Percentiles rank a stretch among this genome's conserved stretches.
Evolutionary conservation across 1,139 yeast genomes (phyloP).

Genomic region (Debaryomycetaceae sp.): DNA sequence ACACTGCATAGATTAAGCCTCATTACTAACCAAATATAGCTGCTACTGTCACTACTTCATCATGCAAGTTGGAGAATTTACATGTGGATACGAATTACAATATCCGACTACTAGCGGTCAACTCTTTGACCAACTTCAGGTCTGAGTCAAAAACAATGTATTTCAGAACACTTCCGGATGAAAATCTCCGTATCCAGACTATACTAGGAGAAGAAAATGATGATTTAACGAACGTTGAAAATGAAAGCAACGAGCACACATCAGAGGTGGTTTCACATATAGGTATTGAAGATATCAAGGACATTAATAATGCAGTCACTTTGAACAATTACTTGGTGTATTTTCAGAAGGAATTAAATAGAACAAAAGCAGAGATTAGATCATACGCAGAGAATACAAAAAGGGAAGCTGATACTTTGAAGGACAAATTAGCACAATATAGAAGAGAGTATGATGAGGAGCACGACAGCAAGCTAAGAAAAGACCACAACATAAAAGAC

Average conservation of each 20-base stretch:
- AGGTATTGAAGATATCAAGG: constrained; percentile 16
- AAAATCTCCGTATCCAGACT: background rate
- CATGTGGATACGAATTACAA: constrained; percentile 28
- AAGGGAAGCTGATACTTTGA: constrained; percentile 23
- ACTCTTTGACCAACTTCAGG: constrained; percentile 34
- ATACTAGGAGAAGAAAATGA: constrained; percentile 1
- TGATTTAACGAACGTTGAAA: background rate
- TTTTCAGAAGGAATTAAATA: constrained; percentile 30
- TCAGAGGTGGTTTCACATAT: constrained; percentile 7
- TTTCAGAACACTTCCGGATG: constrained; percentile 11
- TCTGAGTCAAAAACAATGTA: constrained; percentile 35
- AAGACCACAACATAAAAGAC: constrained; percentile 31
- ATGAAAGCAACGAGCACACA: background rate
- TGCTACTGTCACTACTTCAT: constrained; percentile 33
- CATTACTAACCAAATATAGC: constrained; percentile 13
- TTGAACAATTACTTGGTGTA: constrained; percentile 22
- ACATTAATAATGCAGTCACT: constrained; percentile 15
- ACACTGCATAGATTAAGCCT: background rate
- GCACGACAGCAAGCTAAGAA: constrained; percentile 26
- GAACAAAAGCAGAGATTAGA: constrained; percentile 23
- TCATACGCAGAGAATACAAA: constrained; percentile 16
- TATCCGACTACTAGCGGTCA: constrained; percentile 39
- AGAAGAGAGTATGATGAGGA: constrained; percentile 31
- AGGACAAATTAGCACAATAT: constrained; percentile 16
- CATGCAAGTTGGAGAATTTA: constrained; percentile 35